phyloP scores from a whole-genome alignment of 2,329 filamentous ascomycete genomes.

The Pseudogymnoascus sp. region DNA sequence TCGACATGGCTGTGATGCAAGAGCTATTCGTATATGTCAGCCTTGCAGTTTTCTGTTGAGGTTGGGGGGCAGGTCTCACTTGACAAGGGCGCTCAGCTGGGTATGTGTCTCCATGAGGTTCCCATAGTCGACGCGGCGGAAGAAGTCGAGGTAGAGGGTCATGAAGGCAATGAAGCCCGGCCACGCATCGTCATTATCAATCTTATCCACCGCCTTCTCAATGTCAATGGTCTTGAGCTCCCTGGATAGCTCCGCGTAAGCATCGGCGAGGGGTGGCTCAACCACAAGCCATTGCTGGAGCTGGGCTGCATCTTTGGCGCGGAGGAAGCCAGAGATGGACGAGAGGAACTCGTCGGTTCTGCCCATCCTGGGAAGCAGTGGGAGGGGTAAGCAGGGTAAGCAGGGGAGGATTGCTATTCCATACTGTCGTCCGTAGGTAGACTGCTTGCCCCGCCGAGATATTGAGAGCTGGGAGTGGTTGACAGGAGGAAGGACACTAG shows the following conservation, averaged over 20 bases:
- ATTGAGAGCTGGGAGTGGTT: neutral
- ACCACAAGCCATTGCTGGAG: constrained; percentile 65
- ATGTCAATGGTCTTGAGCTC: constrained; percentile 59
- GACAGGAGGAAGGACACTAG: neutral
- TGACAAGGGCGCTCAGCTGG: constrained; percentile 62
- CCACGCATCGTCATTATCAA: constrained; percentile 62
- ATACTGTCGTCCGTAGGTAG: neutral
- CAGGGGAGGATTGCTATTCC: neutral
- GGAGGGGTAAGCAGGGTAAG: neutral
- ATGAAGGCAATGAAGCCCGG: constrained; percentile 70
- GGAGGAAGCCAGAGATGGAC: constrained; percentile 53
- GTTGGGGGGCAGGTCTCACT: constrained; percentile 42
- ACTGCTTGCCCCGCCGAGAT: neutral
- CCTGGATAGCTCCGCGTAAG: constrained; percentile 57
- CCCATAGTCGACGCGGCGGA: constrained; percentile 69
- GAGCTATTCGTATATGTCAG: constrained; percentile 43
- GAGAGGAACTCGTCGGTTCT: constrained; percentile 60
- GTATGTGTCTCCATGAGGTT: constrained; percentile 70
- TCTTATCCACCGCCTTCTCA: constrained; percentile 50
- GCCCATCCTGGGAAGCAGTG: constrained; percentile 37
- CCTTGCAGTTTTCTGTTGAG: constrained; percentile 7
- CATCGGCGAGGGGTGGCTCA: constrained; percentile 58
- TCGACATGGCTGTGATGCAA: constrained; percentile 71
- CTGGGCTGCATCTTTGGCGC: constrained; percentile 51
- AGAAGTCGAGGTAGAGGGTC: constrained; percentile 70